Evolutionary conservation across 768 basidiomycete species (phyloP).

Genomic region (Omphalotus guepiniiformis): DNA sequence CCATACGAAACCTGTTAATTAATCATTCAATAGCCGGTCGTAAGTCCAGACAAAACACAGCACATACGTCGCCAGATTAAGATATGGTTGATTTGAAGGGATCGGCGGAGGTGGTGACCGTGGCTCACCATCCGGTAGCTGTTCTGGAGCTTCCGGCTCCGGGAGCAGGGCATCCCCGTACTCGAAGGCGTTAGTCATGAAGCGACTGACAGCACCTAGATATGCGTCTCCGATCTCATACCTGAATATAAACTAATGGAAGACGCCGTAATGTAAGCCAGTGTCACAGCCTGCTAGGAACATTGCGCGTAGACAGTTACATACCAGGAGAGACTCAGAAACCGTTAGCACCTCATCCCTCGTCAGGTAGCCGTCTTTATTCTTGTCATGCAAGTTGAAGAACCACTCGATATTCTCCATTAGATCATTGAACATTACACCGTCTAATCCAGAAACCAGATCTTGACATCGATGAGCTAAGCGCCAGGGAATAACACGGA

Average conservation of each 20-base stretch:
- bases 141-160: constrained; percentile 14
- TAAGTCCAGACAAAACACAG: constrained; percentile 4
- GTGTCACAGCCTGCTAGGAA: not conserved
- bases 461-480: constrained; percentile 50
- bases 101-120: constrained; percentile 39
- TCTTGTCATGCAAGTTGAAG: constrained; percentile 92
- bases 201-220: constrained; percentile 91
- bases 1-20: constrained; percentile 93
- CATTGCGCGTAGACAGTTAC: constrained; percentile 18
- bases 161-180: constrained; percentile 93
- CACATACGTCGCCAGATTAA: constrained; percentile 82
- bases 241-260: constrained; percentile 91
- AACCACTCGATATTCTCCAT: constrained; percentile 99
- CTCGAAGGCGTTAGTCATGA: constrained; percentile 98
- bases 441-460: constrained; percentile 81
- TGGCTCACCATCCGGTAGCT: constrained; percentile 31
- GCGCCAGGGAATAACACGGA: constrained; percentile 6
- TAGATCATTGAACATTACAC: constrained; percentile 92
- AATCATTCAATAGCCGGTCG: no score
- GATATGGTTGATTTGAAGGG: constrained; percentile 82
- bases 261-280: constrained; percentile 4
- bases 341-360: constrained; percentile 96
- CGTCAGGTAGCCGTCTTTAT: constrained; percentile 92
- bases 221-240: constrained; percentile 96
- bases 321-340: constrained; percentile 88